Evolutionary conservation across 169 alveolate genomes (phyloP).

Genomic region (Cryptosporidium andersoni): DNA sequence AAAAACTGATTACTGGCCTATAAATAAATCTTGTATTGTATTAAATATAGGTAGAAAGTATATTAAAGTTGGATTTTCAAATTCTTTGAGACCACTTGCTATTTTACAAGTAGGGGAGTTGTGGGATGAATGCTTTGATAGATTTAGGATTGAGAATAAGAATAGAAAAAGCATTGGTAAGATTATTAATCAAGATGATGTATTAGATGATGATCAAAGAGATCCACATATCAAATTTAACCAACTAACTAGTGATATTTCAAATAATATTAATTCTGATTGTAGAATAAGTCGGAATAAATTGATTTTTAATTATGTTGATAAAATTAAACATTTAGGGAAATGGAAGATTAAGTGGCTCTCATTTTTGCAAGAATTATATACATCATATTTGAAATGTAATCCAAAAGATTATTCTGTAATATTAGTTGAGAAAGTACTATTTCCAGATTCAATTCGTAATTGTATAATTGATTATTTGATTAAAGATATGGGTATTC

Average conservation of each 20-base stretch:
- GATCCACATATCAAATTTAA: no score
- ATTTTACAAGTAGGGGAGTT: slow-evolving; percentile 28
- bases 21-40: slow-evolving; percentile 12
- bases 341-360: slow-evolving; percentile 42
- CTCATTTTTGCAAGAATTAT: slow-evolving; percentile 19
- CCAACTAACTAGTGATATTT: no score
- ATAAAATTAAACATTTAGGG: slow-evolving; percentile 11
- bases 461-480: slow-evolving; percentile 7
- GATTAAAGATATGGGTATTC: slow-evolving; percentile 9
- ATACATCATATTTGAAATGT: slow-evolving; percentile 28
- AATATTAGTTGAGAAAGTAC: slow-evolving; percentile 31
- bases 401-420: slow-evolving; percentile 66
- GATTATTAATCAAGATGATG: no score
- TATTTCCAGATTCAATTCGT: slow-evolving; percentile 38
- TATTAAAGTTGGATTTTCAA: slow-evolving; percentile 62
- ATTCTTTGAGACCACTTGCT: slow-evolving; percentile 28
- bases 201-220: no score
- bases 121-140: slow-evolving; percentile 35
- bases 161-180: neutral
- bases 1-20: neutral
- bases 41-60: slow-evolving; percentile 49
- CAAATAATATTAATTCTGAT: neutral
- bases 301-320: slow-evolving; percentile 6
- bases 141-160: neutral
- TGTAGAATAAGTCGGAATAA: neutral